phyloP scores from a whole-genome alignment of 139 green algal genomes.

The Prasinococcaceae sp. region DNA sequence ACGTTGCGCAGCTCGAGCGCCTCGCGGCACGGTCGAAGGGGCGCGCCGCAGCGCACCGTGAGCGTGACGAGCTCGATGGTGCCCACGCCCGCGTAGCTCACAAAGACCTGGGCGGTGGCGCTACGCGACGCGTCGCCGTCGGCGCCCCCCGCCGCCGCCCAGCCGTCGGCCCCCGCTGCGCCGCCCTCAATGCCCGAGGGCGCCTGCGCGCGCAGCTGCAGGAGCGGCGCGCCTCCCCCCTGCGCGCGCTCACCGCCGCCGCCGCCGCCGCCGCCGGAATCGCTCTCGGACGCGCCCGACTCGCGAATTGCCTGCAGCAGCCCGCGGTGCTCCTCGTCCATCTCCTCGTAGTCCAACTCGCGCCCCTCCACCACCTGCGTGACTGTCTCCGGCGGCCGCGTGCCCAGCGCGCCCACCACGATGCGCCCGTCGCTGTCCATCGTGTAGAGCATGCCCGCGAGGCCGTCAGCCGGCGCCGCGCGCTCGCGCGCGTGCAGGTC shows the following conservation, averaged over 20 bases:
- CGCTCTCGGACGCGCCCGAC: no score
- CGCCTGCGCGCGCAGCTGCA: conserved; percentile 40
- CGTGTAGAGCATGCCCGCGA: conserved; percentile 14
- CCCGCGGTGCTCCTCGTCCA: conserved; percentile 37
- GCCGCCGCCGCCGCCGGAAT: no score
- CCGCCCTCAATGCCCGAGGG: conserved; percentile 1
- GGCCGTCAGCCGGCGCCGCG: conserved; percentile 45
- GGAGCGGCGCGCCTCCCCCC: conserved; percentile 3
- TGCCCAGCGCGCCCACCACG: neutral
- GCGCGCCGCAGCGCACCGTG: neutral
- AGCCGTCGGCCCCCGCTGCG: neutral
- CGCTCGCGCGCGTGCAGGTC: conserved; percentile 22
- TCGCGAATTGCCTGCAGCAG: conserved; percentile 41
- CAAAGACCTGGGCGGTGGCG: conserved; percentile 5
- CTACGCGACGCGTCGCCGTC: no score
- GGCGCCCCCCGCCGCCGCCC: neutral
- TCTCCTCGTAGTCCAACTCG: conserved; percentile 49
- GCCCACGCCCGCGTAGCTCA: conserved; percentile 10
- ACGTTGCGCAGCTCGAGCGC: no score
- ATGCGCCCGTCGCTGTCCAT: neutral
- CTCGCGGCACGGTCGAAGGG: neutral
- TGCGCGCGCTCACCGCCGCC: no score
- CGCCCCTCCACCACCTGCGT: conserved; percentile 26
- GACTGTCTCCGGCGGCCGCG: no score
- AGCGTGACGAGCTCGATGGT: neutral